Evolutionary conservation across 805 yeast species (phyloP).

Genomic region (Pichia kluyveri): DNA sequence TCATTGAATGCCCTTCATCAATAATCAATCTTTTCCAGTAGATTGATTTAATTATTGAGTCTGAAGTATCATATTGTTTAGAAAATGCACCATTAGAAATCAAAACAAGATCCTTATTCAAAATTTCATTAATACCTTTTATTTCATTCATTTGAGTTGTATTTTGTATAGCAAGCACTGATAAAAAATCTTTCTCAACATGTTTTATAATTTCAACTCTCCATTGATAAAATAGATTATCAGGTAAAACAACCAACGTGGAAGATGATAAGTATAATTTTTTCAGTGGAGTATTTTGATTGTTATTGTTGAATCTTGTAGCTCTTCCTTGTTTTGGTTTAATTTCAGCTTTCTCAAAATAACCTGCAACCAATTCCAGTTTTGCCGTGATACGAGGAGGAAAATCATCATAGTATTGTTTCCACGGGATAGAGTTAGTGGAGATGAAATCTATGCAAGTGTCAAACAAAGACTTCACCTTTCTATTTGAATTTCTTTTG

Average conservation of each 20-base stretch:
- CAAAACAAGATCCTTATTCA: constrained; percentile 42
- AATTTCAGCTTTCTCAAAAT: constrained; percentile 24
- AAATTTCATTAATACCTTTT: constrained; percentile 25
- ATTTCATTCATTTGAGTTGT: constrained; percentile 27
- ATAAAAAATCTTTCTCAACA: constrained; percentile 30
- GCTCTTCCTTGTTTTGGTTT: constrained; percentile 2
- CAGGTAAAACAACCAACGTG: constrained; percentile 57
- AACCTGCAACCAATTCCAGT: constrained; percentile 35
- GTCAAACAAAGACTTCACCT: constrained; percentile 23
- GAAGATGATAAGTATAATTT: constrained; percentile 38
- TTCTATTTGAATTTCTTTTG: not conserved
- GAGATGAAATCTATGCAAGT: constrained; percentile 36
- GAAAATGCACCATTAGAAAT: constrained; percentile 41
- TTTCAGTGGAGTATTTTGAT: constrained; percentile 7
- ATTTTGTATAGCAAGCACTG: constrained; percentile 23
- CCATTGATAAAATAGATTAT: constrained; percentile 63
- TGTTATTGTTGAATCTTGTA: constrained; percentile 11
- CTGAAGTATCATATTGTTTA: constrained; percentile 26
- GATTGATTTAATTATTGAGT: constrained; percentile 32
- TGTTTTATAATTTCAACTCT: constrained; percentile 49
- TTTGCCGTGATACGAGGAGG: constrained; percentile 33
- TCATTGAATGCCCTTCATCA: constrained; percentile 70
- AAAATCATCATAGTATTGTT: constrained; percentile 31
- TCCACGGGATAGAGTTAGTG: constrained; percentile 52
- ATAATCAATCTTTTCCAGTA: constrained; percentile 64